Base-by-base conservation (phyloP, 163 green algal species). In the Scenedesmus sp. region DNA sequence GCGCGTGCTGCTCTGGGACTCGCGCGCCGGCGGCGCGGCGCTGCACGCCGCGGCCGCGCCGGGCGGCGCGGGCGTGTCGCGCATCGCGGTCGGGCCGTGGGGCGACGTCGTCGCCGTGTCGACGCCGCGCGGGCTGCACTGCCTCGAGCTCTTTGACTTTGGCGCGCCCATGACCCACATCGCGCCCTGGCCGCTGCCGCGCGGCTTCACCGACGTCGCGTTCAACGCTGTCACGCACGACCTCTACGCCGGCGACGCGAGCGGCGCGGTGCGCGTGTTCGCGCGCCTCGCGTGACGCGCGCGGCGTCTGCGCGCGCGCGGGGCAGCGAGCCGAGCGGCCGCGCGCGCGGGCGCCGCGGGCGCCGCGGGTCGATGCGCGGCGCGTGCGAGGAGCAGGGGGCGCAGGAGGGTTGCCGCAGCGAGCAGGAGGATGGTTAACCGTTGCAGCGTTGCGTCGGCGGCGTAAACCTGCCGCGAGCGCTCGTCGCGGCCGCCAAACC, bases 1-100 rank as follows among this genome's bases (percentile, higher is more conserved):
- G 14, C 70, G 82, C 77, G 76, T 87, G 45, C 62, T 83, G 28
- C 34, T 89, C 7, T 89, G 84, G 84, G 84, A 89, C 73, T 72
- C 85, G 34, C 72, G 84, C 4, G 39, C 26, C 33, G 39, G 67
- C 20, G 29, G 22, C 26, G 51, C 51, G 2, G 80, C 84, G 5
- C 57, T 76, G 33, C 29, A 45, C 47, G 62, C 57, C 7, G 2
- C 33, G 0, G n/a, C 65, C 18, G 34, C 44, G 10, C 81, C 78
- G 0, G 85, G 83, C 36, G 78, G 73, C 48, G 69, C 58, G 7
- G 58, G 50, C 0, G 82, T 83, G 11, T 50, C 82, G 58, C 51
- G 60, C 10, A 63, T 86, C 29, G 71, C 81, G 29, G 45, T 57
- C 0, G 77, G 69, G 14, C 85, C 85, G 29, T 78, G 75, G 42